A percentile compares a stretch with the other conserved stretches of the same genome.
phyloP scores from a whole-genome alignment of 2,329 filamentous ascomycete species.

The Aureobasidium sp. region DNA sequence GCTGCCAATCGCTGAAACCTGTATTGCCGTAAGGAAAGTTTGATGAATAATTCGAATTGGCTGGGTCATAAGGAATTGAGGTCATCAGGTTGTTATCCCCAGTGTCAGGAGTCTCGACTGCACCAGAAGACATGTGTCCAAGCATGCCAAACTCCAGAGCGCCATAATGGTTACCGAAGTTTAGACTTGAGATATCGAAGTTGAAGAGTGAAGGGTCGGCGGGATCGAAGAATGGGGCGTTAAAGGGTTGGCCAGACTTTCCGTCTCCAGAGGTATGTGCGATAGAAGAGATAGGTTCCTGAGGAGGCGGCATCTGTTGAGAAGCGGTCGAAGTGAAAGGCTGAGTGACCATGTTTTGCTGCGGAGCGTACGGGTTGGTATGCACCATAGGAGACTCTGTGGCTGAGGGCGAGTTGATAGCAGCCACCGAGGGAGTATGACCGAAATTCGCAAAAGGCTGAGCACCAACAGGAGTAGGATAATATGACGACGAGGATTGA shows the following conservation, averaged over 20 bases:
- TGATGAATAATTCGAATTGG: conserved; percentile 21
- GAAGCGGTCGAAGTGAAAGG: conserved; percentile 29
- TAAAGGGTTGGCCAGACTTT: conserved; percentile 40
- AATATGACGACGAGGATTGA: conserved; percentile 22
- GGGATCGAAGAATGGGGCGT: conserved; percentile 68
- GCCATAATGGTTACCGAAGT: conserved; percentile 94
- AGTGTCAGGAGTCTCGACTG: conserved; percentile 36
- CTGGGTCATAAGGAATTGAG: conserved; percentile 26
- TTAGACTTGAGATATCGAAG: conserved; percentile 87
- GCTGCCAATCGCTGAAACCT: conserved; percentile 25
- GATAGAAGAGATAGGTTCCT: conserved; percentile 43
- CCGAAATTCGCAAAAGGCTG: conserved; percentile 16
- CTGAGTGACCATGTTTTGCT: conserved; percentile 6
- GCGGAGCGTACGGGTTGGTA: conserved; percentile 45
- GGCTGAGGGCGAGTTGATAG: conserved; percentile 36
- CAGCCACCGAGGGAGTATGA: conserved; percentile 18
- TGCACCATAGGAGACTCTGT: conserved; percentile 38
- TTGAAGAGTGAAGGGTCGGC: conserved; percentile 92
- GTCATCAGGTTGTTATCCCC: conserved; percentile 25
- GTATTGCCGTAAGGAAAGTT: conserved; percentile 21
- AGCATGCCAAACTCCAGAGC: conserved; percentile 94
- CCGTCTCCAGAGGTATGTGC: conserved; percentile 36
- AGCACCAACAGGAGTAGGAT: conserved; percentile 1
- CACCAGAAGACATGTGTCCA: conserved; percentile 89
- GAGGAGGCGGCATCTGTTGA: conserved; percentile 42